phyloP scores from a whole-genome alignment of 2,329 filamentous ascomycete genomes.

The Biscogniauxia marginata region DNA sequence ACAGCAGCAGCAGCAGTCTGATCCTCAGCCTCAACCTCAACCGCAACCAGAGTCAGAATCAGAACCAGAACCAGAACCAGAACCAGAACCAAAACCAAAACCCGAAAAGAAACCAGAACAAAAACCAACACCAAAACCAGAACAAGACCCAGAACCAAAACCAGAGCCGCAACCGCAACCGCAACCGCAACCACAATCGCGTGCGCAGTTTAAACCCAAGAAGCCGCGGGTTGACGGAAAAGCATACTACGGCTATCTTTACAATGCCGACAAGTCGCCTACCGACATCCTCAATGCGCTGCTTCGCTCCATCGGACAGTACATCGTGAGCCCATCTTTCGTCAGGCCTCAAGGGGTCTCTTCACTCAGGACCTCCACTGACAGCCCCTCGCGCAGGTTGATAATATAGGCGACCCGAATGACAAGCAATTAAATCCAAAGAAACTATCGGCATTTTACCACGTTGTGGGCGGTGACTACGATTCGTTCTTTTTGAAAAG shows the following conservation, averaged over 20 bases:
- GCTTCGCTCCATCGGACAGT: constrained; percentile 63
- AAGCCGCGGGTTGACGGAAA: constrained; percentile 27
- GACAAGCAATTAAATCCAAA: constrained; percentile 57
- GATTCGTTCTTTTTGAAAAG: constrained; percentile 78
- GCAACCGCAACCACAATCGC: constrained; percentile 10
- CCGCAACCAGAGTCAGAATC: neutral
- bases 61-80: neutral
- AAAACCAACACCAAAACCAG: constrained; percentile 5
- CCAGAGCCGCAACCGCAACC: constrained; percentile 9
- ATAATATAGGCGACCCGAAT: constrained; percentile 57
- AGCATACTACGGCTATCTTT: constrained; percentile 64
- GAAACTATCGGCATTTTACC: constrained; percentile 77
- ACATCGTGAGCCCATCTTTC: constrained; percentile 59
- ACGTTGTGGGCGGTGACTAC: constrained; percentile 71
- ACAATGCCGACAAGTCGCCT: constrained; percentile 65
- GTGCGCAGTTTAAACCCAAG: constrained; percentile 13
- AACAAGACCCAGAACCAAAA: constrained; percentile 7
- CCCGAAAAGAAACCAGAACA: neutral
- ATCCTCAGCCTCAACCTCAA: constrained; percentile 9
- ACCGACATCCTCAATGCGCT: constrained; percentile 66
- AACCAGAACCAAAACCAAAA: neutral
- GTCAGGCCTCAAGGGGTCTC: neutral
- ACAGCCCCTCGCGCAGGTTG: constrained; percentile 41
- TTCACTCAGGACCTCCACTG: constrained; percentile 3
- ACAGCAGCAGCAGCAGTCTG: neutral